Percentiles rank a stretch among this genome's conserved stretches.
phyloP scores from a whole-genome alignment of 306 rosid genomes.

The Cicer arietinum region DNA sequence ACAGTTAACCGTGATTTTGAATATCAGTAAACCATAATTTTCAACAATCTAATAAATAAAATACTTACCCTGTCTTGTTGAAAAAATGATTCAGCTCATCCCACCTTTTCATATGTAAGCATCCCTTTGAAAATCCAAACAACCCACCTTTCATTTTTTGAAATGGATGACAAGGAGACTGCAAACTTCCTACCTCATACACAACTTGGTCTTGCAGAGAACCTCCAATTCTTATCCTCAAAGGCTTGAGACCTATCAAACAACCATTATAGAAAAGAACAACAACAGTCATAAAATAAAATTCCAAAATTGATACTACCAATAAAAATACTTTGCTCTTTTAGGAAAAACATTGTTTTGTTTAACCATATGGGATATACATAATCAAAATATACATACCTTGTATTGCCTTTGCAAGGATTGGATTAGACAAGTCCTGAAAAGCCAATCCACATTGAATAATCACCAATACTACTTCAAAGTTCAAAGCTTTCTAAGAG shows the following conservation, averaged over 20 bases:
- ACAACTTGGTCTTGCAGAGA: constrained; percentile 91
- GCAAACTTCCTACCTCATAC: constrained; percentile 72
- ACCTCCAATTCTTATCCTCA: constrained; percentile 96
- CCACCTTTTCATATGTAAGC: constrained; percentile 90
- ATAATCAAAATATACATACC: constrained; percentile 56
- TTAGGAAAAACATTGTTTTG: neutral
- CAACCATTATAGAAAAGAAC: constrained; percentile 46
- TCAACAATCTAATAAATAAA: constrained; percentile 32
- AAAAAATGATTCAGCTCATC: constrained; percentile 88
- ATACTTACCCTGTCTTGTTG: constrained; percentile 74
- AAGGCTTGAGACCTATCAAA: constrained; percentile 77
- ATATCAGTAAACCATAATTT: no score
- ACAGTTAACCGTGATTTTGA: no score
- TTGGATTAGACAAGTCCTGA: constrained; percentile 88
- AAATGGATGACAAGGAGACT: constrained; percentile 79
- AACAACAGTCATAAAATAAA: constrained; percentile 32
- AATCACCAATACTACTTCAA: constrained; percentile 37
- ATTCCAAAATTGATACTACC: constrained; percentile 26
- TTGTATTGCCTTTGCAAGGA: constrained; percentile 80
- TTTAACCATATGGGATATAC: neutral
- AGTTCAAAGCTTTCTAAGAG: constrained; percentile 5
- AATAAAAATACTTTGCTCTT: constrained; percentile 15
- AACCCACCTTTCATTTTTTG: constrained; percentile 66
- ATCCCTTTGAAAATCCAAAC: constrained; percentile 93
- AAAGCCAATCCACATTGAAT: constrained; percentile 48